Evolutionary conservation across 2,329 filamentous ascomycete genomes (phyloP), one percentile per base, ranked within the genome.

Genomic region (Penicillium oxalicum): DNA sequence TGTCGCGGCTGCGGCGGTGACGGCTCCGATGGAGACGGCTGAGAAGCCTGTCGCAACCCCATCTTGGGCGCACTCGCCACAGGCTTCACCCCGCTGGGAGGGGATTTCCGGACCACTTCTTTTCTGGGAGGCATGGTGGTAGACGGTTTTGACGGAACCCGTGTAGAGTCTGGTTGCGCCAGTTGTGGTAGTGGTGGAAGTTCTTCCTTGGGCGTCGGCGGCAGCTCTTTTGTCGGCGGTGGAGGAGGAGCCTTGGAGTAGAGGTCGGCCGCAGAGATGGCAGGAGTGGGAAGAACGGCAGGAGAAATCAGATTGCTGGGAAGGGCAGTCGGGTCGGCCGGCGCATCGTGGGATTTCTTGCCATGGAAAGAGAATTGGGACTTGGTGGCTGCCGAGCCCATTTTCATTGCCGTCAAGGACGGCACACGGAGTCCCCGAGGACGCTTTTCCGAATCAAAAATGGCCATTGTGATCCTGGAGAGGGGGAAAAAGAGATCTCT

Each of bases 401-500:
- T 49, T 52, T 66, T 67, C 43, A 64, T 58, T 11, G 61, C 59
- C 37, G 64, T 61, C 6, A 66, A 56, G 12, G 65, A 67, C 0
- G 65, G 65, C 12, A 68, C 58, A 38, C 65, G 62, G 45, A 68
- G 55, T 40, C 65, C 65, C 5, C 61, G 59, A 11, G 64, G 59
- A 44, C 64, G 62, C 40, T 65, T 66, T 26, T 66, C 65, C n/a
- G 64, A 61, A 37, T 68, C 64, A 44, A 65, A 60, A 39, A 66
- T 61, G 8, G 63, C 63, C 65, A 68, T 68, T 4, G 37, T 54
- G n/a, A 28, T 26, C 42, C 32, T 18, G 8, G 32, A 12, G 42
- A 13, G 25, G 5, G 40, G 9, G 12, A 2, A 32, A 11, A 32
- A 7, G 11, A 5, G 29, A 32, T 32, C 3, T 5, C 11, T 11